Percentiles rank a stretch among this genome's conserved stretches.
phyloP scores from a whole-genome alignment of 1,284 basidiomycete species.

The Cryptococcus neoformans region DNA sequence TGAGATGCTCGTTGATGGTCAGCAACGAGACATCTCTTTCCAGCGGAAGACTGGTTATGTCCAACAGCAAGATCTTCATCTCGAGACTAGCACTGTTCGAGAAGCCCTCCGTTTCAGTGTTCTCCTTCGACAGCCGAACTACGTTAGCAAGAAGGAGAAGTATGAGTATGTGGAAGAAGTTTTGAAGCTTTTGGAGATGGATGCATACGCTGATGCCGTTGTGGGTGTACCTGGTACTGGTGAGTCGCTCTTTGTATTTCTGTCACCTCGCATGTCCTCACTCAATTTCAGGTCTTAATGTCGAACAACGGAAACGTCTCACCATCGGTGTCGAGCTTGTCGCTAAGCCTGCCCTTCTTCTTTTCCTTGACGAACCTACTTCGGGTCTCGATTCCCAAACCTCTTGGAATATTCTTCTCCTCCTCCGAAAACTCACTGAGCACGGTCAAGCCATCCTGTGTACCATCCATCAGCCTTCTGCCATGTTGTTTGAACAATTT shows the following conservation, averaged over 20 bases:
- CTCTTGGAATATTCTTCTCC: constrained; percentile 78
- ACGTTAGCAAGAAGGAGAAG: constrained; percentile 67
- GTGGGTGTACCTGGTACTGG: constrained; percentile 65
- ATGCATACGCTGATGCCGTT: constrained; percentile 66
- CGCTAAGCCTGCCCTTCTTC: constrained; percentile 62
- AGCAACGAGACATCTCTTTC: constrained; percentile 67
- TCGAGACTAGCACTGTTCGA: constrained; percentile 67
- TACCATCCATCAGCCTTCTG: constrained; percentile 66
- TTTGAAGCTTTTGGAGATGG: constrained; percentile 73
- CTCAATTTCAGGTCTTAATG: constrained; percentile 47
- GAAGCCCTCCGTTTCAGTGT: constrained; percentile 83
- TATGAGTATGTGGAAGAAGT: constrained; percentile 76
- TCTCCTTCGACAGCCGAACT: constrained; percentile 68
- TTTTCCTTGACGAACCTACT: constrained; percentile 72
- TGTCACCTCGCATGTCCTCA: not conserved
- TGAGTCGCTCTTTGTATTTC: constrained; percentile 6
- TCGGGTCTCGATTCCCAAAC: constrained; percentile 85
- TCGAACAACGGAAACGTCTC: constrained; percentile 73
- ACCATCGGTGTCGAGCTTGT: constrained; percentile 73
- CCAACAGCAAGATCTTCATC: constrained; percentile 76
- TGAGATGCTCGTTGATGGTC: constrained; percentile 73
- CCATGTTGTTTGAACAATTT: constrained; percentile 61
- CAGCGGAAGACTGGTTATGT: constrained; percentile 60
- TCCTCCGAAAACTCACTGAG: constrained; percentile 77
- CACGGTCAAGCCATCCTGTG: constrained; percentile 69